Base-by-base conservation (phyloP, 2,329 filamentous ascomycete genomes). In the Claviceps cyperi region DNA sequence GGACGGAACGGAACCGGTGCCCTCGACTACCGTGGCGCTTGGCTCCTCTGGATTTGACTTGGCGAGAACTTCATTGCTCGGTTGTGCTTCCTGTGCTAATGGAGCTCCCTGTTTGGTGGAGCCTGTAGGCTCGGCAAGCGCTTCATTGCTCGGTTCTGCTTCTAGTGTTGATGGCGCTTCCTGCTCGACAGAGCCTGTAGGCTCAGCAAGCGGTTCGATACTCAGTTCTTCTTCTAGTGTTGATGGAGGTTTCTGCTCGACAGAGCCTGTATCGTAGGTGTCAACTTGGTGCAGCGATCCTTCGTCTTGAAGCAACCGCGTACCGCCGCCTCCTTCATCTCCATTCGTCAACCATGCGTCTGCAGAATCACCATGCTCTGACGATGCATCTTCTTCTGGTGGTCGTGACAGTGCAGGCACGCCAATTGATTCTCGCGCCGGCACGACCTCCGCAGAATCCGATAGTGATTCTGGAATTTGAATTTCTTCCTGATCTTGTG, bases 301-400 rank as follows among this genome's bases (percentile, higher is more conserved):
- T 17, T 58, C 52, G 14, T 59, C 54, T 5, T 60, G 56, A 46
- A 52, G 56, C 55, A 60, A 39, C 59, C 57, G 61, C 22, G 56
- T 54, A 51, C 51, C 55, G 50, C 52, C 55, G n/a, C 28, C 58
- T 43, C 41, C 51, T 46, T 60, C 57, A 1, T 59, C 51, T 21
- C 44, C 48, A 21, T 52, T 49, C 4, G 38, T 38, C 11, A 51
- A 15, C 50, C 48, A 52, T 13, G 46, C 41, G 21, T 52, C 41
- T 14, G 39, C 38, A 40, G 11, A 28, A 17, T 47, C 43, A 17
- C 38, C 22, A 13, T 43, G 24, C 22, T 46, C 37, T 43, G 35
- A 13, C 24, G 19, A 11, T 9, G 44, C 44, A 32, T 51, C 24
- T 15, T 37, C 32, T 17, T 32, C 9, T 19, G 17, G 21, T 19